Conservation (phyloP, 371 early-diverging fungal species). For the Rhizopus microsporus region DNA sequence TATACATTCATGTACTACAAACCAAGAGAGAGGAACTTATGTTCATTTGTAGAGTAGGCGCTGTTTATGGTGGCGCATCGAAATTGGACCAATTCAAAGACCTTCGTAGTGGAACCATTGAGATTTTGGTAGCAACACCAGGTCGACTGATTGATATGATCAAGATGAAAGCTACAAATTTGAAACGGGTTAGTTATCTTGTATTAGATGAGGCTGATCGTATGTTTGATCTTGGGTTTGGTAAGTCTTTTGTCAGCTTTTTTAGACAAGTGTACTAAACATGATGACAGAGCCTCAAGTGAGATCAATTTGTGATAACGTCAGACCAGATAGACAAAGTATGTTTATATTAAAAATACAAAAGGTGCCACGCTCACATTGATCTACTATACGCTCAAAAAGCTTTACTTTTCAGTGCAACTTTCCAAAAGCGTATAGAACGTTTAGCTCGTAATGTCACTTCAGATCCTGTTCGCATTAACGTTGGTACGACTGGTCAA, state of each 20-base stretch:
- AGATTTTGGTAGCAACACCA: conserved; percentile 93
- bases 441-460: conserved; percentile 88
- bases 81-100: conserved; percentile 89
- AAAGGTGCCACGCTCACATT: conserved; percentile 9
- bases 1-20: background rate
- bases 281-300: conserved; percentile 83
- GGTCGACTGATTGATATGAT: conserved; percentile 97
- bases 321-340: conserved; percentile 78
- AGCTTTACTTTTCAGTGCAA: conserved; percentile 99
- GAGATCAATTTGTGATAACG: conserved; percentile 91
- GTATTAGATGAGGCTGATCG: conserved; percentile 96
- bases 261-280: background rate
- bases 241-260: conserved; percentile 43
- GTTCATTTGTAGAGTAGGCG: conserved; percentile 49
- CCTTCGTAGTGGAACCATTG: conserved; percentile 77
- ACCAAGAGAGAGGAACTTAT: conserved; percentile 1
- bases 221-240: conserved; percentile 97
- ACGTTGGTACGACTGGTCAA: conserved; percentile 66
- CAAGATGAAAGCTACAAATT: conserved; percentile 83
- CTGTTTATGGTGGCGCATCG: conserved; percentile 91
- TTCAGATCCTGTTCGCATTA: conserved; percentile 90
- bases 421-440: conserved; percentile 97
- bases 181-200: conserved; percentile 87
- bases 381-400: conserved; percentile 11
- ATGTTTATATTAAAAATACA: conserved; percentile 17